A percentile compares a stretch with the other conserved stretches of the same genome.
Evolutionary conservation across 2,329 filamentous ascomycete genomes (phyloP).

Genomic region (Colletotrichum sansevieriae): DNA sequence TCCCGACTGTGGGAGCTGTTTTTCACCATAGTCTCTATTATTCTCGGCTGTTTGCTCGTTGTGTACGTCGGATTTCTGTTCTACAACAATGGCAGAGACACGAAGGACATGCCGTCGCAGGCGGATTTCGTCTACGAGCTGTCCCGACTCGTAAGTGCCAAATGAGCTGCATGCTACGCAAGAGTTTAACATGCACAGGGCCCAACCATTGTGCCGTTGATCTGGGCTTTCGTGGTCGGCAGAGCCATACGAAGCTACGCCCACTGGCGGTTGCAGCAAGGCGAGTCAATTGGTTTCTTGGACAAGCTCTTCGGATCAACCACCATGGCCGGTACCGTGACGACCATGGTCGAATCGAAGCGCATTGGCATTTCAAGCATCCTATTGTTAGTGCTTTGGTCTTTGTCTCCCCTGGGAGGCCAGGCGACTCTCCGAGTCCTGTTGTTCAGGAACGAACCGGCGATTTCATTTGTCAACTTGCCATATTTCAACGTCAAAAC

Average conservation of each 20-base stretch:
- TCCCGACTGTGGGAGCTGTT: conserved; percentile 4
- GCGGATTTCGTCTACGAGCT: background rate
- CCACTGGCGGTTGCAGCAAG: conserved; percentile 18
- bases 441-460: background rate
- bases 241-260: conserved; percentile 8
- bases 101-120: background rate
- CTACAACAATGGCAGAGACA: background rate
- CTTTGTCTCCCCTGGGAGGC: conserved; percentile 13
- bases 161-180: no score
- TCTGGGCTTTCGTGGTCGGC: conserved; percentile 15
- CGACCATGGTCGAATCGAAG: conserved; percentile 6
- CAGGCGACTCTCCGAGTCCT: conserved; percentile 12
- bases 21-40: background rate
- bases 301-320: conserved; percentile 7
- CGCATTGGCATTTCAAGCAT: background rate
- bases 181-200: background rate
- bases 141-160: conserved; percentile 1
- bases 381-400: conserved; percentile 3
- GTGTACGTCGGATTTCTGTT: conserved; percentile 4
- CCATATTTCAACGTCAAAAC: conserved; percentile 8
- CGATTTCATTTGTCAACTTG: background rate
- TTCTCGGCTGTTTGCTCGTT: background rate
- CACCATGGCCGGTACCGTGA: conserved; percentile 15
- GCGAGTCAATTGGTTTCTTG: conserved; percentile 4
- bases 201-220: background rate